These are phyloP conservation scores for Dactylorhiza incarnata DNA, from an alignment of 106 monocot genomes.

Conservation along the genomic window DNA sequence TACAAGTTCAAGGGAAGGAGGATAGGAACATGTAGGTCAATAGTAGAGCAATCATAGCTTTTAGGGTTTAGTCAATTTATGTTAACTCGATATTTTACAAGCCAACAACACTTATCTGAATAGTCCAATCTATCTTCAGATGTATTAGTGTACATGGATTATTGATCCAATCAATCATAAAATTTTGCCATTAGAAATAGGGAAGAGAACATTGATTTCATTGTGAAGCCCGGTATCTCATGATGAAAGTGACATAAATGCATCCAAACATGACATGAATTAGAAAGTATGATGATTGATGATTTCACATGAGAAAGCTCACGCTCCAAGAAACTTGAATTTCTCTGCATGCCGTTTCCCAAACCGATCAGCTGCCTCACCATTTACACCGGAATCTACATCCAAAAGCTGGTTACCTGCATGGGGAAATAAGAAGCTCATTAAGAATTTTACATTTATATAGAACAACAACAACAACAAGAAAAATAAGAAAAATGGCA, in stretches of 20 bases:
- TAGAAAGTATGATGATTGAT: not conserved
- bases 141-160: not conserved
- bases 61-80: too few relatives aligned
- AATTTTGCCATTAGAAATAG: not conserved
- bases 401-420: constrained; percentile 29
- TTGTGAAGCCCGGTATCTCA: not conserved
- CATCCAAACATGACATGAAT: not conserved
- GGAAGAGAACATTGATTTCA: not conserved
- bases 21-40: too few relatives aligned
- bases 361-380: constrained; percentile 75
- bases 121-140: not conserved
- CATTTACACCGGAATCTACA: constrained; percentile 19
- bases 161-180: not conserved
- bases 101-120: not conserved
- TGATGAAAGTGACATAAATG: not conserved
- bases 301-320: constrained; percentile 20
- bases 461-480: too few relatives aligned
- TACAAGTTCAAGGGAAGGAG: too few relatives aligned
- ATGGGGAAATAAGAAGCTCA: constrained; percentile 1
- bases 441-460: not conserved
- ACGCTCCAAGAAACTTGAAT: constrained; percentile 72
- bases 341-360: constrained; percentile 70
- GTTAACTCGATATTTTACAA: too few relatives aligned
- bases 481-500: not conserved
- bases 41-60: too few relatives aligned